Evolutionary conservation across 2,329 filamentous ascomycete genomes (phyloP), one percentile per base, ranked within the genome.

Genomic region (Pestalotiopsis sp.): DNA sequence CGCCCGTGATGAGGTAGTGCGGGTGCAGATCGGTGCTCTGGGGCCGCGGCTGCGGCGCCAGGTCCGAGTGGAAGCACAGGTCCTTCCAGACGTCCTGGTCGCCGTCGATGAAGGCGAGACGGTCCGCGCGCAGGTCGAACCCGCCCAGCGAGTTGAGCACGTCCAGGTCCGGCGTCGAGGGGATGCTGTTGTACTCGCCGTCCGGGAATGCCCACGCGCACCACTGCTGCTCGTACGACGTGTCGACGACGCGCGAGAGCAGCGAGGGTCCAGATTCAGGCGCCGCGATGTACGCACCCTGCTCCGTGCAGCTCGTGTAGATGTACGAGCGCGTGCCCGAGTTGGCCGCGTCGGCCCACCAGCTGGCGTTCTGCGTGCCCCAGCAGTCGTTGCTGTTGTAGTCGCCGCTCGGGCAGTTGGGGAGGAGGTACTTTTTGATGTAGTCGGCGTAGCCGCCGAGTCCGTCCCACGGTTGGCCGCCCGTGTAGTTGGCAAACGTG

Each of bases 181-280:
- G 82, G 24, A 86, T 81, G 38, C 72, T 70, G 70, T 84, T 85
- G 74, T 81, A 79, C 30, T 78, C 65, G 0, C 85, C 84, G 1
- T 77, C 68, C 0, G 84, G 81, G 70, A 86, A 87, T 1, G 85
- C 83, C 84, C 84, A 85, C n/a, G 72, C 80, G 70, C 85, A 87
- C 84, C 85, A 87, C 73, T 86, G 82, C 70, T 86, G 85, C 48
- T 84, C 86, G 73, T 87, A 87, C 55, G 80, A 76, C 9, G 78
- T 78, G 61, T 84, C 78, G 4, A 87, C 70, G 0, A 83, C 82
- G 5, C 83, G 79, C 1, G 83, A 85, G 20, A 87, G 76, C 2
- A 87, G 76, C 1, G 79, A 80, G 0, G 83, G 84, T 0, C 81
- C 81, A 6, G 78, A 72, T 22, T 78, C 73, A 0, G 81, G 79